Percentiles rank a stretch among this genome's conserved stretches.
These are phyloP conservation scores for Fusarium nygamai DNA, from an alignment of 2,329 filamentous ascomycete genomes.

Conservation along the genomic window DNA sequence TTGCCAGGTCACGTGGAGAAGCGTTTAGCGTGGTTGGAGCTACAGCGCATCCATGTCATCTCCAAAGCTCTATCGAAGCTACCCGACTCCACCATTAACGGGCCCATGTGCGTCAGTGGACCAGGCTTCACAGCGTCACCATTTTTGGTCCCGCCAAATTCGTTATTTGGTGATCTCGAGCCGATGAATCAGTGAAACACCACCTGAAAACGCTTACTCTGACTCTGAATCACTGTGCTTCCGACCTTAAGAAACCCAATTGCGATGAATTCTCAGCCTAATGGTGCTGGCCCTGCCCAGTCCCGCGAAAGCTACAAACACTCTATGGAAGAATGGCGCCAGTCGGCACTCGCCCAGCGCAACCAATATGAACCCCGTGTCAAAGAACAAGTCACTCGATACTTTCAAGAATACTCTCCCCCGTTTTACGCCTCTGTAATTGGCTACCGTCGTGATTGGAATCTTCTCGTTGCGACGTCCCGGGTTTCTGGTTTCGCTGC, in stretches of 20 bases:
- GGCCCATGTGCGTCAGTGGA: constrained; percentile 22
- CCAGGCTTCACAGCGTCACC: constrained; percentile 38
- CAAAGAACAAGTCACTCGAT: constrained; percentile 46
- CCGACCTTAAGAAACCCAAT: not conserved
- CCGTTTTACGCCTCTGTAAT: constrained; percentile 47
- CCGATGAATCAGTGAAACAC: not conserved
- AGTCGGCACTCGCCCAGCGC: constrained; percentile 42
- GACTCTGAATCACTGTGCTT: not conserved
- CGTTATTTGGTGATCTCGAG: constrained; percentile 29
- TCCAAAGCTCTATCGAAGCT: constrained; percentile 4
- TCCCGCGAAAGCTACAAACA: constrained; percentile 41
- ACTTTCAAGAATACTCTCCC: constrained; percentile 47
- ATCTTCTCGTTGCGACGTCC: constrained; percentile 43
- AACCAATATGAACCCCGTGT: constrained; percentile 45
- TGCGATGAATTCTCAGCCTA: constrained; percentile 33
- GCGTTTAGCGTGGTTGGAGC: constrained; percentile 33
- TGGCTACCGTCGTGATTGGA: constrained; percentile 43
- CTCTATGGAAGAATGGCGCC: constrained; percentile 47
- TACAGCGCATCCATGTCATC: constrained; percentile 29
- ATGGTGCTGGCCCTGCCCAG: constrained; percentile 16
- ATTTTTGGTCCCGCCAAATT: constrained; percentile 29
- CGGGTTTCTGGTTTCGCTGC: constrained; percentile 44
- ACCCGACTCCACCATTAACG: not conserved
- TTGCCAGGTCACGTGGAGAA: constrained; percentile 40
- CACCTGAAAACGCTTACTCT: not conserved